Base-by-base conservation (phyloP, 2,329 filamentous ascomycete species). In the Monosporascus sp. region DNA sequence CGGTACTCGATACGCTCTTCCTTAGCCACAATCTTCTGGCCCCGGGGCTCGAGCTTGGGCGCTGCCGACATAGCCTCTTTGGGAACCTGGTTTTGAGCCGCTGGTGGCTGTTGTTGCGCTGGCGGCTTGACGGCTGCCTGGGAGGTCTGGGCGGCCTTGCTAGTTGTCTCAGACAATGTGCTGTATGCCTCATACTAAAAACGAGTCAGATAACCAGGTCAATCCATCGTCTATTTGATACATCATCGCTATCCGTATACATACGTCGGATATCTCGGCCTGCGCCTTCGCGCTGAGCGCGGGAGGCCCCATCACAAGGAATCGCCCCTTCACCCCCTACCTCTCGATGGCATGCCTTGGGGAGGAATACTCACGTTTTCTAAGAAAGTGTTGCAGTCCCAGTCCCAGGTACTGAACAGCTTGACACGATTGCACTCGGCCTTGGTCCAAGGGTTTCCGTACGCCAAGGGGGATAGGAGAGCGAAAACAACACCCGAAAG, bases 341-440 rank as follows among this genome's bases (percentile, higher is more conserved):
- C 68, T 69, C 60, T 69, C 52, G 48, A 58, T 47, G 73, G 74
- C 48, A 75, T 65, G 45, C 63, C 57, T 56, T 67, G 65, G 51
- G 64, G 50, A 63, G 71, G 67, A 53, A 69, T 58, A 87, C 89
- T 89, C 85, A 97, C 92, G 68, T 85, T 85, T 60, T 86, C 86
- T 63, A 87, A 78, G 77, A 99, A 99, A 55, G 83, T 92, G 72
- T 96, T 96, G 81, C 94, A 99, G 72, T 99, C 94, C 82, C 93
- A 99, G 70, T 99, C 94, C 94, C 94, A 99, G 2, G 85, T 87
- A 54, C 81, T 77, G 68, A 97, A 86, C 14, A 99, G 77, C 78
- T 97, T 97, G 57, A 94, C 87, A 53, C 84, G 85, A 62, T 84
- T 86, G 79, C 94, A 99, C 66, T 94, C 87, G 55, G 80, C 76